Base-by-base conservation (phyloP, 352 stramenopile species). In the Elongisporangium prolatum region DNA sequence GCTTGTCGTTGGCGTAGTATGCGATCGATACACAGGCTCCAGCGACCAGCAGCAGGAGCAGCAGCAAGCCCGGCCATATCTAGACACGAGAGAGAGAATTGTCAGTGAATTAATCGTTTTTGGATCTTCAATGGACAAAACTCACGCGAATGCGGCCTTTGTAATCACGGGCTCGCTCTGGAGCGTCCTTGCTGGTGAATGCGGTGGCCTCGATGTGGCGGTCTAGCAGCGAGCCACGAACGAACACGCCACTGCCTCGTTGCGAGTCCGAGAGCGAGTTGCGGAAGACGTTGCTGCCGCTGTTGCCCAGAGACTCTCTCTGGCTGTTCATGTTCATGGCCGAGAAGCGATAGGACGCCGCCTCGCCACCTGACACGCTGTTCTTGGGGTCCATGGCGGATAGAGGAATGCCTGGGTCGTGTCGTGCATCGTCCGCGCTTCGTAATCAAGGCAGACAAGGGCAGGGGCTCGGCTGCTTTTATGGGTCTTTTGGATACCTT, bases 81-180 rank as follows among this genome's bases (percentile, higher is more conserved):
- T 73, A 50, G n/a, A 56, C n/a, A 37, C 4, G 4, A 3, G 11
- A 17, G 11, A 44, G 4, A 3, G 10, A 44, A 3, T 13, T 17
- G 28, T 22, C 48, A n/a, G 22, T 48, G 21, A 14, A 21, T 13
- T 21, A 24, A 56, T 6, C 9, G 7, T 24, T 14, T 22, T n/a
- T n/a, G n/a, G n/a, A n/a, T n/a, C n/a, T n/a, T n/a, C n/a, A n/a
- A n/a, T n/a, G n/a, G n/a, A n/a, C n/a, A n/a, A n/a, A n/a, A 71
- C 69, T 17, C 63, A 85, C 72, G 21, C 74, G 71, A 57, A 85
- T 75, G 28, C 81, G 79, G 13, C 84, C 84, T 50, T 90, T 91
- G 71, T 90, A 93, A 67, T 88, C 76, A 17, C 64, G 48, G 9
- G 61, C 71, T 22, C 75, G 73, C 61, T 89, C 80, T 1, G 77